These are phyloP conservation scores for Nothophaeocryptopus gaeumannii DNA, from an alignment of 2,329 filamentous ascomycete genomes.

Conservation along the genomic window DNA sequence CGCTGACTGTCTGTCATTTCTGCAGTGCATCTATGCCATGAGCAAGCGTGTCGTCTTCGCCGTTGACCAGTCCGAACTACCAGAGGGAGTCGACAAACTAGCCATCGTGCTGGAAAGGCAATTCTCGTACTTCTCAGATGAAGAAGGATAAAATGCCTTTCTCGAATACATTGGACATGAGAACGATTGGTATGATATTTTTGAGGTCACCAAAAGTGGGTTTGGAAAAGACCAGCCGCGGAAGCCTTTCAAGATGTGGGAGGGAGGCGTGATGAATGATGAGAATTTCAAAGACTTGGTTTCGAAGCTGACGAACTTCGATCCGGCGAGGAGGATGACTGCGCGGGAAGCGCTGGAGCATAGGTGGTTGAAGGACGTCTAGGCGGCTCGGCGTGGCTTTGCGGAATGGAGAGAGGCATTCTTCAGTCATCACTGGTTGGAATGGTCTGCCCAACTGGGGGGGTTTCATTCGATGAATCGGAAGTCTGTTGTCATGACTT, in stretches of 20 bases:
- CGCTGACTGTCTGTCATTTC: not conserved
- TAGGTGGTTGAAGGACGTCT: not conserved
- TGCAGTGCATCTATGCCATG: constrained; percentile 47
- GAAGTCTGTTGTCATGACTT: too few species aligned
- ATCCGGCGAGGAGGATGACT: constrained; percentile 1
- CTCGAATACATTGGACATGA: constrained; percentile 37
- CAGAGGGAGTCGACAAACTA: constrained; percentile 37
- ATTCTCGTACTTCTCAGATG: constrained; percentile 49
- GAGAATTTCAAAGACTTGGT: constrained; percentile 10
- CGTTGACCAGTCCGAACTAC: constrained; percentile 36
- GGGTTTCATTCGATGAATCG: too few species aligned
- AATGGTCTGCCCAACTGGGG: too few species aligned
- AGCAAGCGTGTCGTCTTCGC: constrained; percentile 40
- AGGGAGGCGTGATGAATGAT: constrained; percentile 1
- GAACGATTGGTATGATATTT: constrained; percentile 41
- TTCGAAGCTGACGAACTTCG: constrained; percentile 3
- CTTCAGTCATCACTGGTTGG: too few species aligned
- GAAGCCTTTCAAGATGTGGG: constrained; percentile 34
- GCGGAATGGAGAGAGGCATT: too few species aligned
- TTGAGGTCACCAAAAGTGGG: constrained; percentile 39
- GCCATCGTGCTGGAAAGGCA: constrained; percentile 46
- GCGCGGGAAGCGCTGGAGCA: not conserved
- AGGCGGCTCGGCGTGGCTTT: not conserved
- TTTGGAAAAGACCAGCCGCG: constrained; percentile 44
- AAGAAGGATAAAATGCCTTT: constrained; percentile 35